phyloP scores from a whole-genome alignment of 805 yeast species.

The Candida nanaspora region DNA sequence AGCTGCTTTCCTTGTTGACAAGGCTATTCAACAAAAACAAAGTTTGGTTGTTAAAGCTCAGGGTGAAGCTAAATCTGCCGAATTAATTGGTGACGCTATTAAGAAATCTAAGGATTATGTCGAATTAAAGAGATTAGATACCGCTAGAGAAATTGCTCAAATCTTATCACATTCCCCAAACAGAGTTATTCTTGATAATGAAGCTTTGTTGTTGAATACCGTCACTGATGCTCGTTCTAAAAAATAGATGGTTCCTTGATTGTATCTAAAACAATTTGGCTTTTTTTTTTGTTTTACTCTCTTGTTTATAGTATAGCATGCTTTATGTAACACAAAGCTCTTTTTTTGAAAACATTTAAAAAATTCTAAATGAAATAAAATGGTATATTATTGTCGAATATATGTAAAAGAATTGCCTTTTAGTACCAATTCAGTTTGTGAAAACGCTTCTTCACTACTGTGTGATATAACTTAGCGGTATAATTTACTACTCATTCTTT shows the following conservation, averaged over 20 bases:
- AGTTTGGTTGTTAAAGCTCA: constrained; percentile 94
- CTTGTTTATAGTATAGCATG: constrained; percentile 1
- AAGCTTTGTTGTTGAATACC: constrained; percentile 85
- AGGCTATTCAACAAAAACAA: constrained; percentile 96
- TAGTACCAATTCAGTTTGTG: too few species aligned
- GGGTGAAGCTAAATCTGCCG: constrained; percentile 98
- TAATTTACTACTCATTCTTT: too few species aligned
- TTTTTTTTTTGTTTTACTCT: background rate
- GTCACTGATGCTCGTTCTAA: constrained; percentile 65
- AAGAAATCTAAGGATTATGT: constrained; percentile 94
- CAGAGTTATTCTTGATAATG: constrained; percentile 85
- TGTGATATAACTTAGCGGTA: too few species aligned
- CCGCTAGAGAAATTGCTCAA: constrained; percentile 91
- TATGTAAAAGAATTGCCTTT: too few species aligned
- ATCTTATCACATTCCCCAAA: constrained; percentile 85
- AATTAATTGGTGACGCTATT: constrained; percentile 97
- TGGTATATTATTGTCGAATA: too few species aligned
- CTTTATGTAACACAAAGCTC: too few species aligned
- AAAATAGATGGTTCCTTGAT: constrained; percentile 8
- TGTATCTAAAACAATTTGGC: background rate
- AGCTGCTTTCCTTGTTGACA: constrained; percentile 95
- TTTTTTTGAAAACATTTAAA: too few species aligned
- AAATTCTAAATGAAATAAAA: too few species aligned
- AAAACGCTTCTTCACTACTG: too few species aligned
- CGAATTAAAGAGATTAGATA: constrained; percentile 92